Percentiles rank a stretch among this genome's conserved stretches.
These are phyloP conservation scores for Hibiscus trionum DNA, from an alignment of 345 rosid species.

Conservation along the genomic window DNA sequence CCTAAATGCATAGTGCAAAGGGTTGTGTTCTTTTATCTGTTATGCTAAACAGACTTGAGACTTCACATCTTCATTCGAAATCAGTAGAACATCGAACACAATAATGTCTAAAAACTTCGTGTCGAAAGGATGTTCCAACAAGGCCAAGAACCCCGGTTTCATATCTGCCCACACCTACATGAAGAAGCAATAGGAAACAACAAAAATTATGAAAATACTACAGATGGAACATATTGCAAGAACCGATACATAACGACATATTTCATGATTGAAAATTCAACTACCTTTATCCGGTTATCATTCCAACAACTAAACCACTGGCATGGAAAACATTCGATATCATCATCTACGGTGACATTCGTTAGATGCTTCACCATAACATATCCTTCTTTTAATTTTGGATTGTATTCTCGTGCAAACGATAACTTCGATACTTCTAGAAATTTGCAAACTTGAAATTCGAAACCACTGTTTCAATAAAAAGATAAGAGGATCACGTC, in stretches of 20 bases:
- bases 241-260: neutral
- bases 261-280: neutral
- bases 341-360: conserved; percentile 22
- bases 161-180: conserved; percentile 91
- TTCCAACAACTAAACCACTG: conserved; percentile 45
- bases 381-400: conserved; percentile 87
- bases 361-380: conserved; percentile 65
- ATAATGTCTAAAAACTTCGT: conserved; percentile 66
- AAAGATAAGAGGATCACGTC: too few species aligned
- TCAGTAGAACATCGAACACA: conserved; percentile 51
- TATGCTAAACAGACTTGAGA: conserved; percentile 41
- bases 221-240: neutral
- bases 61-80: conserved; percentile 23
- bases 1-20: conserved; percentile 52
- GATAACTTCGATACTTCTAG: conserved; percentile 86
- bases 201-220: neutral
- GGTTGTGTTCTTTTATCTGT: conserved; percentile 60
- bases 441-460: conserved; percentile 77
- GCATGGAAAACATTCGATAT: conserved; percentile 36
- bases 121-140: conserved; percentile 68
- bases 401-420: conserved; percentile 67
- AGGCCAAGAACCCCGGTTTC: conserved; percentile 89
- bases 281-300: conserved; percentile 68
- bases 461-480: neutral
- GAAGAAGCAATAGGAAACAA: neutral